A percentile compares a stretch with the other conserved stretches of the same genome.
Conservation (phyloP, 2,329 filamentous ascomycete genomes). For the Coniosporium tulheliwenetii region DNA sequence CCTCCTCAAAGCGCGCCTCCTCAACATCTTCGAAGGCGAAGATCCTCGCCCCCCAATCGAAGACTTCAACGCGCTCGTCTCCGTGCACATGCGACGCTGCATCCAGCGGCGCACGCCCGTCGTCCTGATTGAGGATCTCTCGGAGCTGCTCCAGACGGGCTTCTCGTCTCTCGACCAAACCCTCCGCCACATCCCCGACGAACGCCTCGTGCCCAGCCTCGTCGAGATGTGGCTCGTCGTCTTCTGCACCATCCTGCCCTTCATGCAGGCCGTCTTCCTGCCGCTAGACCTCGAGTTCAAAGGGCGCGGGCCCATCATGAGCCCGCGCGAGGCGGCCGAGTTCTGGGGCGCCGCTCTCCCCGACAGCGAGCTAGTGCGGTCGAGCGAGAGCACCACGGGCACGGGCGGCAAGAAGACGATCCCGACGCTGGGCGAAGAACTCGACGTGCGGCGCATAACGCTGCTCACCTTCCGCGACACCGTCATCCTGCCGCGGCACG, state of each 20-base stretch:
- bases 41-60: slow-evolving; percentile 67
- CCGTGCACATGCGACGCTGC: slow-evolving; percentile 62
- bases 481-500: slow-evolving; percentile 77
- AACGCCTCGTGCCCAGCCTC: slow-evolving; percentile 73
- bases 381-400: slow-evolving; percentile 13
- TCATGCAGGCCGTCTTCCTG: slow-evolving; percentile 88
- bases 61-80: slow-evolving; percentile 69
- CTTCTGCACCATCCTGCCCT: slow-evolving; percentile 79
- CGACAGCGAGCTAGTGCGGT: background rate
- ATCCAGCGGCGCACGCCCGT: slow-evolving; percentile 57
- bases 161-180: slow-evolving; percentile 79
- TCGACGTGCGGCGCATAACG: slow-evolving; percentile 81
- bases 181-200: slow-evolving; percentile 62
- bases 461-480: slow-evolving; percentile 78
- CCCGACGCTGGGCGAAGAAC: slow-evolving; percentile 37
- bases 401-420: slow-evolving; percentile 8
- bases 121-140: slow-evolving; percentile 58
- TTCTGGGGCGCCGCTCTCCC: slow-evolving; percentile 66
- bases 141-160: slow-evolving; percentile 62
- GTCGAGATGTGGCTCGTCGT: slow-evolving; percentile 92
- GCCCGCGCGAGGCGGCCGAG: slow-evolving; percentile 61
- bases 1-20: slow-evolving; percentile 56
- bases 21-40: slow-evolving; percentile 69
- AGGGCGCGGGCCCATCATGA: slow-evolving; percentile 67
- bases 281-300: slow-evolving; percentile 88